Conservation (phyloP, 164 flowering plant genomes). For the Brasenia schreberi region DNA sequence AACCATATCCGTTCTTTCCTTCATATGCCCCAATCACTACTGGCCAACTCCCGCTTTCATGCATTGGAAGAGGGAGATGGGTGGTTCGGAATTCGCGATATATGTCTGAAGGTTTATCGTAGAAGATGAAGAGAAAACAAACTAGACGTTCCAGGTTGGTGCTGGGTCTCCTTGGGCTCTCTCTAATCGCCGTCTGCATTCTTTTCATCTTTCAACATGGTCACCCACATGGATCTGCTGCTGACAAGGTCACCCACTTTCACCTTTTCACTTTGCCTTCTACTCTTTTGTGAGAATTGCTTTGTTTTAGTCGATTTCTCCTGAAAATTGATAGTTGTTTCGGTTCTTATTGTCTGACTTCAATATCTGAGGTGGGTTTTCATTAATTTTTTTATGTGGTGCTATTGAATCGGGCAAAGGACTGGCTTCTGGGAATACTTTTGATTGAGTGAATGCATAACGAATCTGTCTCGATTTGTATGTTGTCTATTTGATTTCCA, state of each 20-base stretch:
- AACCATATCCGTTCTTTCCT: neutral
- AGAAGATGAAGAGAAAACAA: neutral
- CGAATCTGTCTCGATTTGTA: no score
- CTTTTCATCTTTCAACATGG: conserved; percentile 2
- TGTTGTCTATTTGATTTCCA: no score
- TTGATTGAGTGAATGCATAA: no score
- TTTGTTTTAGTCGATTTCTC: neutral
- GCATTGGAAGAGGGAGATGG: neutral
- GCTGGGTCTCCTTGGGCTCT: conserved; percentile 4
- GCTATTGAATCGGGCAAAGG: no score
- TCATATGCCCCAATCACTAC: no score
- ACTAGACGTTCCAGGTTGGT: neutral
- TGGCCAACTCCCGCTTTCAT: neutral
- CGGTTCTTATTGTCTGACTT: no score
- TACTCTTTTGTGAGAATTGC: neutral
- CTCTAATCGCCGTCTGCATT: neutral
- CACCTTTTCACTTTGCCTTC: neutral
- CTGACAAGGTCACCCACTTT: neutral
- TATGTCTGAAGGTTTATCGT: neutral
- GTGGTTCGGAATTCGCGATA: neutral
- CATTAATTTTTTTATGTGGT: no score
- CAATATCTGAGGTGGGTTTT: no score
- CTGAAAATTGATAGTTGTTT: neutral
- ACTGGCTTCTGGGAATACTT: no score
- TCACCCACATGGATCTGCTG: neutral